phyloP scores from a whole-genome alignment of 345 rosid species.

The Camelina hispida region DNA sequence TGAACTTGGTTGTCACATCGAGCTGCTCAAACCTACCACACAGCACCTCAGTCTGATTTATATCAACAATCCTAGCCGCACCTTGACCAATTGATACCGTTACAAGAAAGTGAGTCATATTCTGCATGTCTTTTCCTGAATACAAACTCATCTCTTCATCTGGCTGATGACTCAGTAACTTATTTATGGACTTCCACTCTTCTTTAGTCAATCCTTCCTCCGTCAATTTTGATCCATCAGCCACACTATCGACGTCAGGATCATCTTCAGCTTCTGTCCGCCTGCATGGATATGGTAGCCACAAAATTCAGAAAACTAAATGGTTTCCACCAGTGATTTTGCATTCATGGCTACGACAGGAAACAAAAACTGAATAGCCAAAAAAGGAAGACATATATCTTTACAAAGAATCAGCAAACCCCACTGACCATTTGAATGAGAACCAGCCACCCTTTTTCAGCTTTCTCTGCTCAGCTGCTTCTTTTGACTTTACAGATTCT shows the following conservation, averaged over 20 bases:
- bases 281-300: constrained; percentile 54
- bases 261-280: constrained; percentile 61
- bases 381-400: constrained; percentile 17
- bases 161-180: constrained; percentile 86
- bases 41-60: constrained; percentile 71
- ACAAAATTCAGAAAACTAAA: constrained; percentile 31
- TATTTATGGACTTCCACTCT: constrained; percentile 95
- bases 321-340: constrained; percentile 10
- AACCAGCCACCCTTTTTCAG: constrained; percentile 86
- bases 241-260: constrained; percentile 48
- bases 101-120: constrained; percentile 75
- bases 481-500: constrained; percentile 90
- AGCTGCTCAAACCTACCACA: constrained; percentile 97
- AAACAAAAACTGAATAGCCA: constrained; percentile 23
- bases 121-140: constrained; percentile 84
- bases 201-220: constrained; percentile 88
- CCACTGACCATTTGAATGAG: constrained; percentile 78
- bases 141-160: constrained; percentile 68
- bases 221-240: constrained; percentile 52
- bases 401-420: constrained; percentile 30
- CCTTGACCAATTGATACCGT: constrained; percentile 82
- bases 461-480: constrained; percentile 87
- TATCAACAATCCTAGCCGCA: constrained; percentile 80
- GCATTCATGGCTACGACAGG: constrained; percentile 10
- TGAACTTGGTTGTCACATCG: constrained; percentile 77